Evolutionary conservation across 2,329 filamentous ascomycete species (phyloP).

Genomic region (Acrocalymma vagum): DNA sequence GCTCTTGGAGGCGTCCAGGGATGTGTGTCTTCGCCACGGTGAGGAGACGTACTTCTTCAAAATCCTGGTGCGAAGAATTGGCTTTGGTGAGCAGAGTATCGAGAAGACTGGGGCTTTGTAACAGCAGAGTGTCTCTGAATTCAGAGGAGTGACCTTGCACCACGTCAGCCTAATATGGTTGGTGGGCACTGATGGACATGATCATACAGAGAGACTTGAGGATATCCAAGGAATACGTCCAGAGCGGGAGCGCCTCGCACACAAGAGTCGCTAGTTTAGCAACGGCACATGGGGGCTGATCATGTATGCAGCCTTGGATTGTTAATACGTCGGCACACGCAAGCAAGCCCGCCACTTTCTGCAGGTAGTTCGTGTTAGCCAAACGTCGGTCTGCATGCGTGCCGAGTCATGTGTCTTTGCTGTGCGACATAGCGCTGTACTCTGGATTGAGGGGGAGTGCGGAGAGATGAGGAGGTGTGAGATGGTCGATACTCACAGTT

Average conservation of each 20-base stretch:
- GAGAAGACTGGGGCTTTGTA: constrained; percentile 39
- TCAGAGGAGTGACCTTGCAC: constrained; percentile 36
- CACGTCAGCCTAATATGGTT: constrained; percentile 26
- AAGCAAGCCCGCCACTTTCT: constrained; percentile 49
- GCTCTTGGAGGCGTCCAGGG: too few relatives aligned
- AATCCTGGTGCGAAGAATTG: constrained; percentile 34
- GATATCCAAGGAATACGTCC: constrained; percentile 60
- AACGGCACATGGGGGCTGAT: constrained; percentile 60
- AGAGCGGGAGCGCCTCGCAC: constrained; percentile 60
- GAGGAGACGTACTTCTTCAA: constrained; percentile 36
- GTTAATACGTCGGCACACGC: constrained; percentile 37
- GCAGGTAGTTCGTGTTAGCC: constrained; percentile 32
- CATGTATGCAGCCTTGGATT: constrained; percentile 55
- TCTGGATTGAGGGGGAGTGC: constrained; percentile 9
- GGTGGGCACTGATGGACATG: constrained; percentile 5
- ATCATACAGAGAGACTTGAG: constrained; percentile 58
- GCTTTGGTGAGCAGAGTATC: constrained; percentile 44
- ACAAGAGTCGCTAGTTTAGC: constrained; percentile 51
- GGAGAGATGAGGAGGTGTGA: constrained; percentile 14
- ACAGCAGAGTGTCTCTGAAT: constrained; percentile 40
- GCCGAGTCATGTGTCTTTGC: constrained; percentile 28
- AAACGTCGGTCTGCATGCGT: constrained; percentile 20
- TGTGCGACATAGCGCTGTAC: constrained; percentile 18
- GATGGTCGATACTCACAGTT: constrained; percentile 49
- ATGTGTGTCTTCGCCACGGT: too few relatives aligned